Conservation (phyloP, 169 alveolate genomes). For the Cryptosporidium baileyi region DNA sequence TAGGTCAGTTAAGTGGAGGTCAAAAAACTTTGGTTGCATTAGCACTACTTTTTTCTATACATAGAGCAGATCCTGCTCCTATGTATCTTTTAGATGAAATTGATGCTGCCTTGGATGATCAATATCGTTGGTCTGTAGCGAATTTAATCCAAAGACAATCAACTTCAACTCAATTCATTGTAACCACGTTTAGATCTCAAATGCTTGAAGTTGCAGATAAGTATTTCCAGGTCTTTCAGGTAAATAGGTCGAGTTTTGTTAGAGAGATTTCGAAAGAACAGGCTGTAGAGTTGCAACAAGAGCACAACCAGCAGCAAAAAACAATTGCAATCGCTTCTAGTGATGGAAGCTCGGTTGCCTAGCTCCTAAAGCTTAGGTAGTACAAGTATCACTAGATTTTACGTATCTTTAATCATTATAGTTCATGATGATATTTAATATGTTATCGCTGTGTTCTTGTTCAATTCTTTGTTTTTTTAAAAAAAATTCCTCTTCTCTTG, state of each 20-base stretch:
- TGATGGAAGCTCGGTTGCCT: not conserved
- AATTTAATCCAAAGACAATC: slow-evolving; percentile 55
- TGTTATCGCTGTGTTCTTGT: slow-evolving; percentile 43
- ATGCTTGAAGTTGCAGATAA: slow-evolving; percentile 41
- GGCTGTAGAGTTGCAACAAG: slow-evolving; percentile 62
- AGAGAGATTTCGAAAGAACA: slow-evolving; percentile 35
- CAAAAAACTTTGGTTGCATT: slow-evolving; percentile 80
- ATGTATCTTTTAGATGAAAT: slow-evolving; percentile 77
- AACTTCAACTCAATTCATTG: slow-evolving; percentile 48
- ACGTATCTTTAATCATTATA: too few species aligned
- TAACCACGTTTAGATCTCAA: slow-evolving; percentile 69
- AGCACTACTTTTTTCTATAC: slow-evolving; percentile 76
- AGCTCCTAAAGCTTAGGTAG: too few species aligned
- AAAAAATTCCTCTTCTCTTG: slow-evolving; percentile 37
- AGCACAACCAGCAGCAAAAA: slow-evolving; percentile 40
- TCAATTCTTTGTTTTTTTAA: not conserved
- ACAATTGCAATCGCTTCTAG: not conserved
- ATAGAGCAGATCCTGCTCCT: slow-evolving; percentile 77
- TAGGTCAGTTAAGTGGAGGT: slow-evolving; percentile 74
- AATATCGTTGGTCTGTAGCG: slow-evolving; percentile 72
- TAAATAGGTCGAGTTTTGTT: slow-evolving; percentile 60
- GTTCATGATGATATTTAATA: not conserved
- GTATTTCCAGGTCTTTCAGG: slow-evolving; percentile 57
- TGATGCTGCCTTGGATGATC: slow-evolving; percentile 81
- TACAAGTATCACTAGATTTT: too few species aligned